Percentiles rank a stretch among this genome's conserved stretches.
Evolutionary conservation across 306 rosid genomes (phyloP).

Genomic region (Cicer pinnatifidum): DNA sequence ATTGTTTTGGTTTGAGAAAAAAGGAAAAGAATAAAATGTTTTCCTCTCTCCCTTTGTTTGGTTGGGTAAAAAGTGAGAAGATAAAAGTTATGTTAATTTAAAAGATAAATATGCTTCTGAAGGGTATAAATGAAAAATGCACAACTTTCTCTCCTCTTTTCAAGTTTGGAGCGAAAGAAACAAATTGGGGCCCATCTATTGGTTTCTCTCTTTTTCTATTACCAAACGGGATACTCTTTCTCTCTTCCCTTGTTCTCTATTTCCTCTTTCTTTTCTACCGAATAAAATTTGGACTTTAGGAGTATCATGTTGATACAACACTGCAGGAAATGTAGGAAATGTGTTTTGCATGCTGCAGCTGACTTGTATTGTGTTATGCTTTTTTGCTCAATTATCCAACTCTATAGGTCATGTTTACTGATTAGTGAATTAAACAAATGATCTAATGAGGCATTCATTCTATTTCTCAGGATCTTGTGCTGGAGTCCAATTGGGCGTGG

Average conservation of each 20-base stretch:
- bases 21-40: not conserved
- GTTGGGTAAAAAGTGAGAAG: conserved; percentile 4
- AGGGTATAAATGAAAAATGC: not conserved
- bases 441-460: conserved; percentile 28
- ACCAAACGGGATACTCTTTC: not conserved
- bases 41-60: not conserved
- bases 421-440: not conserved
- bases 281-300: not conserved
- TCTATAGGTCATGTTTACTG: conserved; percentile 3
- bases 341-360: not conserved
- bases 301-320: not conserved
- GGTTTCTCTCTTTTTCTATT: not conserved
- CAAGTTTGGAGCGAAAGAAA: not conserved
- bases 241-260: not conserved
- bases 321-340: conserved; percentile 15
- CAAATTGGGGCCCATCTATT: not conserved
- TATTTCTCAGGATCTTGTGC: conserved; percentile 45
- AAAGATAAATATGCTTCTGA: not conserved
- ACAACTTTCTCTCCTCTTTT: not conserved
- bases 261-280: not conserved
- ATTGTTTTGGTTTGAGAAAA: not conserved
- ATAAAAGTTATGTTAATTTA: not conserved
- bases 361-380: conserved; percentile 33
- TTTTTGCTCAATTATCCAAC: not conserved
- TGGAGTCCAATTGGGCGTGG: conserved; percentile 23